These are phyloP conservation scores for Thecamonas trahens DNA, from an alignment of 78 protist genomes.

Conservation along the genomic window DNA sequence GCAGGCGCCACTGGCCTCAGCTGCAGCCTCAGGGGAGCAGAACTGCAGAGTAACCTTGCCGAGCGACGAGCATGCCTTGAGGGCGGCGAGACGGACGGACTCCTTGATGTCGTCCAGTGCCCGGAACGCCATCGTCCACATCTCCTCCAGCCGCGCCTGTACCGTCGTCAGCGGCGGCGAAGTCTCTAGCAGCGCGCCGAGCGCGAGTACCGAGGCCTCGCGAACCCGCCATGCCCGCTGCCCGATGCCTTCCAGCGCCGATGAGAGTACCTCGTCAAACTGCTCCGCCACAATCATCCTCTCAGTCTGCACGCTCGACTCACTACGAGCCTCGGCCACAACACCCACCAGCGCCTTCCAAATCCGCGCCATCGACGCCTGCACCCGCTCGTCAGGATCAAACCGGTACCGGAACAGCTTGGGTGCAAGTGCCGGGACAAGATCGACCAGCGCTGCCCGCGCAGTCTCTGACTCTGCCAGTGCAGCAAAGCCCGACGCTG, in stretches of 20 bases:
- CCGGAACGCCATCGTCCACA: conserved; percentile 38
- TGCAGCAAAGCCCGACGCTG: conserved; percentile 53
- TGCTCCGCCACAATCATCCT: background rate
- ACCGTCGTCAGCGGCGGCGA: conserved; percentile 33
- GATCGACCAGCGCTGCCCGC: conserved; percentile 45
- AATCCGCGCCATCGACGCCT: conserved; percentile 37
- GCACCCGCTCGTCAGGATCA: conserved; percentile 50
- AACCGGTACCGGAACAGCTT: conserved; percentile 48
- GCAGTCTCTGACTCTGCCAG: conserved; percentile 1
- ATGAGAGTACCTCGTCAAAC: background rate
- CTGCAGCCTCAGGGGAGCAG: too few relatives aligned
- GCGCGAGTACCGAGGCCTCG: conserved; percentile 44
- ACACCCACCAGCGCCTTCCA: conserved; percentile 24
- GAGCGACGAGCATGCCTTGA: conserved; percentile 18
- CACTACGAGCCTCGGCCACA: background rate
- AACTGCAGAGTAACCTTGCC: conserved; percentile 21
- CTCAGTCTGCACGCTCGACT: background rate
- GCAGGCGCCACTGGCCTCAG: conserved; percentile 34
- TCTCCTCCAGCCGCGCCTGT: conserved; percentile 25
- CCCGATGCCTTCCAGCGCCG: background rate
- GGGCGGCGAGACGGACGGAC: conserved; percentile 48
- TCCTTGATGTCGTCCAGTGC: conserved; percentile 63
- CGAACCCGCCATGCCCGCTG: conserved; percentile 43
- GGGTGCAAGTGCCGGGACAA: conserved; percentile 53
- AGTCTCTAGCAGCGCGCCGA: conserved; percentile 35